Conservation (phyloP, 1,284 basidiomycete species). For the Stygiomarasmius scandens region DNA sequence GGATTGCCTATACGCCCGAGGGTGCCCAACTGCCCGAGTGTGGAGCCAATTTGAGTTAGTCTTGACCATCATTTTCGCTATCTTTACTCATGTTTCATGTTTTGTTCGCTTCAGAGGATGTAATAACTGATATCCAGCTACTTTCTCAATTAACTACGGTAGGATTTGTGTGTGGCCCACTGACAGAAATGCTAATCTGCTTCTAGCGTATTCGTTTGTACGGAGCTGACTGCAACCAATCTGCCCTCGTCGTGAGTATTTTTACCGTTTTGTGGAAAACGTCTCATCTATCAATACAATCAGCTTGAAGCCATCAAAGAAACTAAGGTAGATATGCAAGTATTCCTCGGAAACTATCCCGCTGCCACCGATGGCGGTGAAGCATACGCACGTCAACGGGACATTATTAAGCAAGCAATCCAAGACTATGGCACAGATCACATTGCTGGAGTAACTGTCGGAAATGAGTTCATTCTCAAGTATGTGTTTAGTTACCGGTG, state of each 20-base stretch:
- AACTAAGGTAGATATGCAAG: conserved; percentile 69
- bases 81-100: background rate
- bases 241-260: conserved; percentile 49
- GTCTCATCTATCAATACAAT: background rate
- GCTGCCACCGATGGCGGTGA: conserved; percentile 49
- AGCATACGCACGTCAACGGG: conserved; percentile 24
- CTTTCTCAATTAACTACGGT: conserved; percentile 59
- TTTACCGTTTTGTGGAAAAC: too few species aligned
- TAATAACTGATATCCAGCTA: conserved; percentile 59
- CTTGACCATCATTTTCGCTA: too few species aligned
- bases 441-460: conserved; percentile 68
- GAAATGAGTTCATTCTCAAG: conserved; percentile 71
- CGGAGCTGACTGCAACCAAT: conserved; percentile 61
- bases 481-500: conserved; percentile 26
- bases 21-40: conserved; percentile 18
- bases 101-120: conserved; percentile 28
- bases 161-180: conserved; percentile 1
- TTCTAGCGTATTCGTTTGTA: conserved; percentile 55
- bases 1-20: conserved; percentile 63
- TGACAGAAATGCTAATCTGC: background rate
- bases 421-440: conserved; percentile 43
- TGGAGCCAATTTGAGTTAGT: background rate
- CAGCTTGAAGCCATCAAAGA: conserved; percentile 59
- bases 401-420: conserved; percentile 20
- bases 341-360: conserved; percentile 74